phyloP scores from a whole-genome alignment of 2,329 filamentous ascomycete genomes.

The Penicillium sclerotigenum region DNA sequence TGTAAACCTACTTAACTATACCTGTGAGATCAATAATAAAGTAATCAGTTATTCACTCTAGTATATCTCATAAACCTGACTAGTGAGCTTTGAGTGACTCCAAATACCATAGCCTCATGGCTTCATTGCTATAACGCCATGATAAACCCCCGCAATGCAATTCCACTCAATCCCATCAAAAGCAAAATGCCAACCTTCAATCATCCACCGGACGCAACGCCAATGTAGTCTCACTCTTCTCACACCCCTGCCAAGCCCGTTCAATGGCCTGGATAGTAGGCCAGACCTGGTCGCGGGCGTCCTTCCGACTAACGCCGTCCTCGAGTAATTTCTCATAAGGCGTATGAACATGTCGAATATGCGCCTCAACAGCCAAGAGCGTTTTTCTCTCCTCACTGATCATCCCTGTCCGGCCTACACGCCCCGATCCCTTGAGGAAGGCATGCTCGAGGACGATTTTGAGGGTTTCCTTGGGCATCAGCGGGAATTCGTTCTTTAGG shows the following conservation, averaged over 20 bases:
- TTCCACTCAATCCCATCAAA: not conserved
- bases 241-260: constrained; percentile 30
- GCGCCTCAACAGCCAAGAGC: constrained; percentile 42
- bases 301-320: constrained; percentile 21
- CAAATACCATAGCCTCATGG: not conserved
- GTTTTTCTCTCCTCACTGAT: constrained; percentile 36
- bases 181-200: not conserved
- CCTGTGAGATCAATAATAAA: not conserved
- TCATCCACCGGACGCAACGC: not conserved
- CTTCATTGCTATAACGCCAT: not conserved
- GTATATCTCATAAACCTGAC: not conserved
- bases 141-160: constrained; percentile 2
- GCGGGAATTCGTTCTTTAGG: constrained; percentile 36
- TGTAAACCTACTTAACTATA: not conserved
- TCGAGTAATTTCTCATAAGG: constrained; percentile 38
- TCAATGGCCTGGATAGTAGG: constrained; percentile 28
- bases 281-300: constrained; percentile 36
- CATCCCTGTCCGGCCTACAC: constrained; percentile 39
- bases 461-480: constrained; percentile 36
- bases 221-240: not conserved
- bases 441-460: constrained; percentile 37
- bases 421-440: constrained; percentile 41
- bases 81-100: not conserved
- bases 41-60: not conserved
- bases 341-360: constrained; percentile 45